Conservation (phyloP, 1,139 yeast genomes). For the Pichia terricola region DNA sequence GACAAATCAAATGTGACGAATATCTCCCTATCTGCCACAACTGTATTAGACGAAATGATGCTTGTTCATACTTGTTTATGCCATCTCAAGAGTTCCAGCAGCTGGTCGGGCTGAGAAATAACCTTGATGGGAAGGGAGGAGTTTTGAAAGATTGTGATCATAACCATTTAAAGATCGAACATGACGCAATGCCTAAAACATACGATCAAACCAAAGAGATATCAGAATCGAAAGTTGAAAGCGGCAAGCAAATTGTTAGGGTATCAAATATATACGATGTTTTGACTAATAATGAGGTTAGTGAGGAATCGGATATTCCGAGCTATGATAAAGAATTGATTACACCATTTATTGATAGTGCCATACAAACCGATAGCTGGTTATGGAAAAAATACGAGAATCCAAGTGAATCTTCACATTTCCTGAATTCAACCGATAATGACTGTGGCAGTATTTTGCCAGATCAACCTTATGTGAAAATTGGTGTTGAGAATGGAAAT, state of each 20-base stretch:
- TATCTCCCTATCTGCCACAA: conserved; percentile 32
- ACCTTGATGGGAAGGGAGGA: background rate
- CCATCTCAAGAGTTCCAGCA: background rate
- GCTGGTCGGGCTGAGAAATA: background rate
- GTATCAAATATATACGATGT: background rate
- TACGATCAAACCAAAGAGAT: no score
- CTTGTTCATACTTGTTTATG: background rate
- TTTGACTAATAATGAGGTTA: no score
- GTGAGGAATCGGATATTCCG: background rate
- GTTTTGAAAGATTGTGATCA: background rate
- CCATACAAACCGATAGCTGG: background rate
- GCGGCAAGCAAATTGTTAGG: background rate
- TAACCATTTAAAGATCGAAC: no score
- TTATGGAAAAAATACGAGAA: background rate
- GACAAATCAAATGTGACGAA: conserved; percentile 39
- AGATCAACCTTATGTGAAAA: conserved; percentile 1
- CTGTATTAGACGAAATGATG: conserved; percentile 18
- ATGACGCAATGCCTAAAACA: background rate
- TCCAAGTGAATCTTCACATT: background rate
- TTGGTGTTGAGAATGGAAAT: background rate
- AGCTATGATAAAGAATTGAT: background rate
- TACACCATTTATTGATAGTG: background rate
- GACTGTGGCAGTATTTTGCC: background rate
- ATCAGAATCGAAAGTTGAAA: background rate
- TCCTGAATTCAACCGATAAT: background rate